Conservation (phyloP, 1,284 basidiomycete species). For the Erythrobasidium hasegawianum region DNA sequence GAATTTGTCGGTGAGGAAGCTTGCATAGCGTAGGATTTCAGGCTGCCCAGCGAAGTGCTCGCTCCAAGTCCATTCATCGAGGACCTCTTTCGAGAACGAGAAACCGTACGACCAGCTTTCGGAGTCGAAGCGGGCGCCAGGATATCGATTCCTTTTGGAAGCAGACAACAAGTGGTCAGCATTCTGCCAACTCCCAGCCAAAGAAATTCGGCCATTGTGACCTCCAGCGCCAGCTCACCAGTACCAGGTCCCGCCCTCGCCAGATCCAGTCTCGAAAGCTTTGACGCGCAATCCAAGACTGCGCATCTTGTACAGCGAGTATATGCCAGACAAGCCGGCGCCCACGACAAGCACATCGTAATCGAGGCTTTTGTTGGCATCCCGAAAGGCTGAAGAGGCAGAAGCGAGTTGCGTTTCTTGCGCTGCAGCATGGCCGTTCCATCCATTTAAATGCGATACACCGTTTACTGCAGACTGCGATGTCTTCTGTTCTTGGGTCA, state of each 20-base stretch:
- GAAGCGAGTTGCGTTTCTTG: too few relatives aligned
- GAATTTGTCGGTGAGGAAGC: not conserved
- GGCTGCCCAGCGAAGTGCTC: constrained; percentile 5
- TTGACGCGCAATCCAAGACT: not conserved
- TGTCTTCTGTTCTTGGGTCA: too few relatives aligned
- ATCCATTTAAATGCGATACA: too few relatives aligned
- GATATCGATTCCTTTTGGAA: constrained; percentile 1
- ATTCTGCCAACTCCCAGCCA: too few relatives aligned
- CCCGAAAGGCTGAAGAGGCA: not conserved
- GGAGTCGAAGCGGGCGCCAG: not conserved
- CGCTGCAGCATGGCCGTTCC: too few relatives aligned
- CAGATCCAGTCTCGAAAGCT: constrained; percentile 2
- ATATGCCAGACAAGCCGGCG: not conserved
- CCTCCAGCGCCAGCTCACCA: too few relatives aligned
- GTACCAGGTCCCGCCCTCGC: not conserved
- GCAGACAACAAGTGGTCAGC: not conserved
- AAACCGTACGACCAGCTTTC: constrained; percentile 1
- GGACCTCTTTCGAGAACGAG: not conserved
- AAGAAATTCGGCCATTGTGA: too few relatives aligned
- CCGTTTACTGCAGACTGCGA: too few relatives aligned
- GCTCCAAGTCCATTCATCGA: not conserved
- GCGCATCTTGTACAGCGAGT: not conserved
- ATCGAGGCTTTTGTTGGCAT: not conserved
- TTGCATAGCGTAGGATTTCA: not conserved
- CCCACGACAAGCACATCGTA: constrained; percentile 2